These are phyloP conservation scores for Fraxinus paxiana DNA, from an alignment of 305 asterid species.

Conservation along the genomic window DNA sequence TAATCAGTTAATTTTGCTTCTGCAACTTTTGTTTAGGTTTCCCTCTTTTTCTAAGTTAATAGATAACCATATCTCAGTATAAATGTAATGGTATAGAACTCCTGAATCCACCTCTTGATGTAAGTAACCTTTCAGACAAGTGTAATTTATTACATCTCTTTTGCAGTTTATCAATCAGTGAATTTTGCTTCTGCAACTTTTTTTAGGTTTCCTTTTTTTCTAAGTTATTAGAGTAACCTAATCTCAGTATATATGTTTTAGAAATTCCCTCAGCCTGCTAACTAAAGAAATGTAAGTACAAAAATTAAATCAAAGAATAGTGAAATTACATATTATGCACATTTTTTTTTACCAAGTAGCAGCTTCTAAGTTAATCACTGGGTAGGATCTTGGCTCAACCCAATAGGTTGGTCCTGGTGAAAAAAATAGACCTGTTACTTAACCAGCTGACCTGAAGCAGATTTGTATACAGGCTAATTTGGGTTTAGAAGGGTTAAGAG, in stretches of 20 bases:
- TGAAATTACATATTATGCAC: not conserved
- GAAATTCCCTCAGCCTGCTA: not conserved
- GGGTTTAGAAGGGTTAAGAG: not conserved
- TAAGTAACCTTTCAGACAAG: slow-evolving; percentile 36
- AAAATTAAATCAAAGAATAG: not conserved
- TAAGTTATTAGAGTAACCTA: not conserved
- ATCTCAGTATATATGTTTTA: not conserved
- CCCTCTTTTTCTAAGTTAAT: not conserved
- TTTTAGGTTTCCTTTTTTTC: not conserved
- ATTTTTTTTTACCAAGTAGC: not conserved
- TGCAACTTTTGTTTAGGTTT: not conserved
- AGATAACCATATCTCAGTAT: not conserved
- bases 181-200: not conserved
- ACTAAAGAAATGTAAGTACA: not conserved
- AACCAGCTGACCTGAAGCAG: too few relatives aligned
- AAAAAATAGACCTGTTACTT: not conserved
- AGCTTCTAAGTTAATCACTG: not conserved
- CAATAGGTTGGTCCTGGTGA: not conserved
- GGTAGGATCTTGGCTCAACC: not conserved
- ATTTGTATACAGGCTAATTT: too few relatives aligned
- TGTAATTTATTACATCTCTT: not conserved
- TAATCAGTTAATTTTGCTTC: not conserved
- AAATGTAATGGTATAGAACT: slow-evolving; percentile 72
- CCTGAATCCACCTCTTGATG: slow-evolving; percentile 78
- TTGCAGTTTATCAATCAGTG: not conserved